Base-by-base conservation (phyloP, 768 basidiomycete species). In the Suillus discolor region DNA sequence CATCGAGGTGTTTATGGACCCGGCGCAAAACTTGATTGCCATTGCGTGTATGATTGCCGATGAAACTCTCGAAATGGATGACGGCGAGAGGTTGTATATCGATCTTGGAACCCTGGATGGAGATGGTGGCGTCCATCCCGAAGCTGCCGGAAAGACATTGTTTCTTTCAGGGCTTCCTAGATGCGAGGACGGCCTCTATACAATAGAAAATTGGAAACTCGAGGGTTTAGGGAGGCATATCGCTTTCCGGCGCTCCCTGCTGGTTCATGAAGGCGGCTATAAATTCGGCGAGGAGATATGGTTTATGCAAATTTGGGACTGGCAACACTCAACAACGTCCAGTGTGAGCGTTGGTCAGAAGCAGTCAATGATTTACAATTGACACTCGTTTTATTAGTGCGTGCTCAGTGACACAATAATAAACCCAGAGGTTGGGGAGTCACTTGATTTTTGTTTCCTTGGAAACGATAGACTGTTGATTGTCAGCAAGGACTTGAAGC, bases 221-320 rank as follows among this genome's bases (percentile, higher is more conserved):
- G 38, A 51, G n/a, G 15, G 34, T 11, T 51, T 39, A 4, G 64
- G 64, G 60, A 34, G 12, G 13, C 38, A 49, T 49, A 34, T 64
- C 59, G 60, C 49, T 13, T 34, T 65, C 23, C 28, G 60, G 45
- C 28, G 64, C 34, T 51, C 38, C 13, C 38, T 62, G 5, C 16
- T 42, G 57, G 5, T 25, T 23, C 20, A 45, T 34, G 23, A 31
- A 15, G 39, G 16, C 7, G 4, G 34, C 28, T n/a, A 15, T 18
- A 34, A 12, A 3, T 31, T 5, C 16, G 5, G 28, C 55, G 57
- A 44, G 28, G 57, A 25, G 45, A 25, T 23, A 47, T 65, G 45
- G 64, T 62, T 20, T 20, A 28, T 65, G 16, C 64, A 65, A 15
- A 18, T 65, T 9, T 65, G 64, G 64, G 49, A 65, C 45, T 62